Evolutionary conservation across 257 asterid species (phyloP).

Genomic region (Petunia secreta): DNA sequence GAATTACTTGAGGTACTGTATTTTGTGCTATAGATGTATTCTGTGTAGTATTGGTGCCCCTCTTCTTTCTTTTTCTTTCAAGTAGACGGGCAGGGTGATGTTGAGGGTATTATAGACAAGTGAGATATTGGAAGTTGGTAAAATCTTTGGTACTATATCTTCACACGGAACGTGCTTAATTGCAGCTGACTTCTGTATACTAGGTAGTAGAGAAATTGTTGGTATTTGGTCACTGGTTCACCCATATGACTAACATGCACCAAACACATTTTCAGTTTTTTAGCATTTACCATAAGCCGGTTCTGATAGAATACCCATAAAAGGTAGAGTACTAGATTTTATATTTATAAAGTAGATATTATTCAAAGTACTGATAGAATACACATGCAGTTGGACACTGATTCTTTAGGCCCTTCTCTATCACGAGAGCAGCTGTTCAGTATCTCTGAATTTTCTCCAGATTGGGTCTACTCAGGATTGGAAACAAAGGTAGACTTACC

Average conservation of each 20-base stretch:
- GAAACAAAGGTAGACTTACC: slow-evolving; percentile 34
- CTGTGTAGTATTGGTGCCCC: slow-evolving; percentile 1
- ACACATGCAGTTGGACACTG: slow-evolving; percentile 34
- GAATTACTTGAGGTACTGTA: slow-evolving; percentile 19
- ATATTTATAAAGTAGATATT: slow-evolving; percentile 4
- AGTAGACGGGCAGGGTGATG: background rate
- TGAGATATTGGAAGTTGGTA: slow-evolving; percentile 9
- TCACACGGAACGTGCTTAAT: background rate
- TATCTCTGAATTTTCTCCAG: slow-evolving; percentile 37
- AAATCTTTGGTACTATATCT: background rate
- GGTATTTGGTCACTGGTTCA: slow-evolving; percentile 1
- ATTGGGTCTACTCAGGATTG: slow-evolving; percentile 36
- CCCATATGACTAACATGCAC: slow-evolving; percentile 8
- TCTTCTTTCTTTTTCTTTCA: background rate
- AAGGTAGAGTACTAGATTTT: background rate
- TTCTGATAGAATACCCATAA: background rate
- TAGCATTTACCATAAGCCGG: background rate
- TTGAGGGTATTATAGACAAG: background rate
- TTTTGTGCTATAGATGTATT: background rate
- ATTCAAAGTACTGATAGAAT: no score
- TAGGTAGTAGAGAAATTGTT: background rate
- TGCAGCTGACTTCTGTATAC: background rate
- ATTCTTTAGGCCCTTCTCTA: slow-evolving; percentile 31
- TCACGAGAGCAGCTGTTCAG: slow-evolving; percentile 36
- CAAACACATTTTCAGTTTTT: background rate